Base-by-base conservation (phyloP, 1,284 basidiomycete genomes). In the Apiotrichum veenhuisii region DNA sequence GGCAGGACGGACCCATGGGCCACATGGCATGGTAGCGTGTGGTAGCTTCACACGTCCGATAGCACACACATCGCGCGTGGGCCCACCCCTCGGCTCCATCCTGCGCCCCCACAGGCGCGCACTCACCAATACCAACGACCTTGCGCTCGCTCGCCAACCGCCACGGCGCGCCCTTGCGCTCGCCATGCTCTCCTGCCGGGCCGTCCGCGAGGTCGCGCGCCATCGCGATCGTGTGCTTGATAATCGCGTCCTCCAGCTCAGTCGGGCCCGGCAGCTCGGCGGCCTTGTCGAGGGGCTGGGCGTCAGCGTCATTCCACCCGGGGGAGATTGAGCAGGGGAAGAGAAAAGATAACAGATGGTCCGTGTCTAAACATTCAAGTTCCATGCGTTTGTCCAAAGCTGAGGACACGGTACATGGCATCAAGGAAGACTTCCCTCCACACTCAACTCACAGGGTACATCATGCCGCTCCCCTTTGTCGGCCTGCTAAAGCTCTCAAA, bases 61-160 rank as follows among this genome's bases (percentile, higher is more conserved):
- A n/a, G n/a, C n/a, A n/a, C n/a, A n/a, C n/a, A n/a, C n/a, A n/a
- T n/a, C n/a, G n/a, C n/a, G n/a, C n/a, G n/a, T n/a, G n/a, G n/a
- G n/a, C n/a, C n/a, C n/a, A n/a, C n/a, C n/a, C n/a, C n/a, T n/a
- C n/a, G n/a, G n/a, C n/a, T n/a, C n/a, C n/a, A n/a, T n/a, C n/a
- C n/a, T n/a, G n/a, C n/a, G n/a, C n/a, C n/a, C n/a, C n/a, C n/a
- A n/a, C n/a, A n/a, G n/a, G n/a, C n/a, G n/a, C n/a, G n/a, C n/a
- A 69, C 70, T 57, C 46, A 74, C 73, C 71, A 20, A 75, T 69
- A 3, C 70, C 71, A 4, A 75, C 68, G 3, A 65, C 63, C 50
- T 75, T 75, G 15, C 71, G 58, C 43, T 67, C 67, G 15, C 62
- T 62, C 23, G 64, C 62, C n/a, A 74, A 55, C 34, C 72, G 65